Evolutionary conservation across 495 filamentous ascomycete genomes (phyloP).

Genomic region (Penicillium paxilli): DNA sequence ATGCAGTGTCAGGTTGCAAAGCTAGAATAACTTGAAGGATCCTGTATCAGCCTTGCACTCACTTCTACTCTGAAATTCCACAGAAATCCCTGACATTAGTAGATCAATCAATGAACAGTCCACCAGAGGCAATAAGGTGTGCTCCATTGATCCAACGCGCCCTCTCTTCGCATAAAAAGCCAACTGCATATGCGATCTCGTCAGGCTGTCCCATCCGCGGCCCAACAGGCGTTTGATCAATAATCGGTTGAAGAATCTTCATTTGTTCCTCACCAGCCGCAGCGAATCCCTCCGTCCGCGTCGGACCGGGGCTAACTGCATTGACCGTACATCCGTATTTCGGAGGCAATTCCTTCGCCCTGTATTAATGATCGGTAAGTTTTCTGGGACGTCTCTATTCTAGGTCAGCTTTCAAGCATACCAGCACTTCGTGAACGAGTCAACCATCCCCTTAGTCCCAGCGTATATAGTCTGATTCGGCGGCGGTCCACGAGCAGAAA

Average conservation of each 20-base stretch:
- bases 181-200: constrained; percentile 43
- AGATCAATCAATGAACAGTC: constrained; percentile 26
- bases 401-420: constrained; percentile 4
- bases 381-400: not conserved
- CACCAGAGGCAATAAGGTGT: constrained; percentile 36
- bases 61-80: too few species aligned
- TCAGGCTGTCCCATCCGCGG: constrained; percentile 33
- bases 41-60: too few species aligned
- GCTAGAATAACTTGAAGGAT: too few species aligned
- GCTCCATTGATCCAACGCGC: constrained; percentile 43
- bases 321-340: constrained; percentile 36
- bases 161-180: constrained; percentile 33
- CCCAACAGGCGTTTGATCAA: constrained; percentile 39
- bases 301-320: constrained; percentile 31
- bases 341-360: constrained; percentile 31
- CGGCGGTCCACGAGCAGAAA: constrained; percentile 21
- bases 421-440: constrained; percentile 39
- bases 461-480: constrained; percentile 30
- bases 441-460: constrained; percentile 30
- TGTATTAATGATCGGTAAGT: not conserved
- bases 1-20: too few species aligned
- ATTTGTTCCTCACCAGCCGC: constrained; percentile 36
- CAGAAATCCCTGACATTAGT: too few species aligned
- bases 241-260: constrained; percentile 36
- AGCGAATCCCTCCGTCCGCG: constrained; percentile 31